Evolutionary conservation across 306 rosid genomes (phyloP).

Genomic region (Prunus padus): DNA sequence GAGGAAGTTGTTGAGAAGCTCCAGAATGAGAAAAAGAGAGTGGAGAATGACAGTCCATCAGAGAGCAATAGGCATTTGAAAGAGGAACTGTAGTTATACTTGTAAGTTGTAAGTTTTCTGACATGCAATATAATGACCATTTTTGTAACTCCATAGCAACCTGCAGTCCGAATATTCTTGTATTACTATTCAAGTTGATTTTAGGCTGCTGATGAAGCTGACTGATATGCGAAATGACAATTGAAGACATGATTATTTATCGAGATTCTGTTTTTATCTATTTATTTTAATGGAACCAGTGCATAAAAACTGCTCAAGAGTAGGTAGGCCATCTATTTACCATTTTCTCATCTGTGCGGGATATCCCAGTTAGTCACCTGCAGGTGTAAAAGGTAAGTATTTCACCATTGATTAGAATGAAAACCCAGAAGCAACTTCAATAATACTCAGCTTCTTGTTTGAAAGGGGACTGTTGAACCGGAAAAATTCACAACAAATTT

Average conservation of each 20-base stretch:
- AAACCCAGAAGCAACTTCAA: slow-evolving; percentile 3
- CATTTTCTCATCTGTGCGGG: neutral
- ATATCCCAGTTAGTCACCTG: too few species aligned
- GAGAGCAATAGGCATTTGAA: slow-evolving; percentile 32
- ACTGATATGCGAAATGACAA: neutral
- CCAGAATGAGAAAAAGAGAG: slow-evolving; percentile 37
- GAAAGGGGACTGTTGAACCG: neutral
- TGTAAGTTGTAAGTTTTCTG: neutral
- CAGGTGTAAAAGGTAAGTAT: neutral
- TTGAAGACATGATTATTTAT: neutral
- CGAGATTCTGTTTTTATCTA: neutral
- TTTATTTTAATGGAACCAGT: neutral
- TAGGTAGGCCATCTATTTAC: neutral
- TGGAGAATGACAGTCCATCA: slow-evolving; percentile 28
- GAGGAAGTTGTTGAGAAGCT: slow-evolving; percentile 60
- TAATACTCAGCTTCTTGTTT: slow-evolving; percentile 6
- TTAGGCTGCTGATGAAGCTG: neutral
- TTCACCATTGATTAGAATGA: neutral
- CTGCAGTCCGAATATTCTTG: neutral
- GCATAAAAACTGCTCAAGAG: neutral
- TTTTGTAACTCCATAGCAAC: neutral
- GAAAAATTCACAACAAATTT: too few species aligned
- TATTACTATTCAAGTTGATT: too few species aligned
- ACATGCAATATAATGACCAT: neutral
- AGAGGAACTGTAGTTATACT: slow-evolving; percentile 55